Percentiles rank a stretch among this genome's conserved stretches.
Evolutionary conservation across 2,329 filamentous ascomycete species (phyloP).

Genomic region (Trichoderma atrobrunneum): DNA sequence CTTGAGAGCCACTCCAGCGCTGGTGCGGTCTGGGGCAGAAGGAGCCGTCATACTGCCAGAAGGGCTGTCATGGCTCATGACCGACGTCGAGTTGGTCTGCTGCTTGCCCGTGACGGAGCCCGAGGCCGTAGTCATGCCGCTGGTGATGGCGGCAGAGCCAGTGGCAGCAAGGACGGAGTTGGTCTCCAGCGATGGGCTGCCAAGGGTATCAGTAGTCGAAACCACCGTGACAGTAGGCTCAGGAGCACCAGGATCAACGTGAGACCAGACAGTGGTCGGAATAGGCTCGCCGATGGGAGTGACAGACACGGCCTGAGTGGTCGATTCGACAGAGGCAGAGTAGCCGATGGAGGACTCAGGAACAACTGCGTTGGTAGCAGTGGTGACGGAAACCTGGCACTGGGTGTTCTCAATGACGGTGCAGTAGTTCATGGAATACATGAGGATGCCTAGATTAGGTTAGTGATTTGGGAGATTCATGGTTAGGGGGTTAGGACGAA

Average conservation of each 20-base stretch:
- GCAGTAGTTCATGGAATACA: slow-evolving; percentile 39
- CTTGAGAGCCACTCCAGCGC: slow-evolving; percentile 28
- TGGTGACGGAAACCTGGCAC: slow-evolving; percentile 33
- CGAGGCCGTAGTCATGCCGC: slow-evolving; percentile 19
- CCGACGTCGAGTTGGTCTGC: slow-evolving; percentile 25
- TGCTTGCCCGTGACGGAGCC: slow-evolving; percentile 19
- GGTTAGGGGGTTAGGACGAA: slow-evolving; percentile 19
- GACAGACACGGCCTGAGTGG: background rate
- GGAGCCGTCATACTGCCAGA: slow-evolving; percentile 24
- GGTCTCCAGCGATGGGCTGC: slow-evolving; percentile 24
- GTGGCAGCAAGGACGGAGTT: slow-evolving; percentile 25
- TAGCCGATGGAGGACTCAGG: slow-evolving; percentile 16
- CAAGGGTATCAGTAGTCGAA: slow-evolving; percentile 21
- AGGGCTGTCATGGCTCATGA: slow-evolving; percentile 23
- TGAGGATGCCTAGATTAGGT: slow-evolving; percentile 28
- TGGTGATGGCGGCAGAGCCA: slow-evolving; percentile 17
- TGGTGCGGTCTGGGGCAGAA: slow-evolving; percentile 31
- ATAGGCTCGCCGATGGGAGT: background rate
- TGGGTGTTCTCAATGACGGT: slow-evolving; percentile 35
- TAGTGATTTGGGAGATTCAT: background rate
- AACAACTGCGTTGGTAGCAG: slow-evolving; percentile 22
- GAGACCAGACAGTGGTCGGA: background rate
- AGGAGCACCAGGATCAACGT: background rate
- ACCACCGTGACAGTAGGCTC: slow-evolving; percentile 19
- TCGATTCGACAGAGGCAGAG: slow-evolving; percentile 4